Base-by-base conservation (phyloP, 106 monocot species). In the Platanthera zijinensis region DNA sequence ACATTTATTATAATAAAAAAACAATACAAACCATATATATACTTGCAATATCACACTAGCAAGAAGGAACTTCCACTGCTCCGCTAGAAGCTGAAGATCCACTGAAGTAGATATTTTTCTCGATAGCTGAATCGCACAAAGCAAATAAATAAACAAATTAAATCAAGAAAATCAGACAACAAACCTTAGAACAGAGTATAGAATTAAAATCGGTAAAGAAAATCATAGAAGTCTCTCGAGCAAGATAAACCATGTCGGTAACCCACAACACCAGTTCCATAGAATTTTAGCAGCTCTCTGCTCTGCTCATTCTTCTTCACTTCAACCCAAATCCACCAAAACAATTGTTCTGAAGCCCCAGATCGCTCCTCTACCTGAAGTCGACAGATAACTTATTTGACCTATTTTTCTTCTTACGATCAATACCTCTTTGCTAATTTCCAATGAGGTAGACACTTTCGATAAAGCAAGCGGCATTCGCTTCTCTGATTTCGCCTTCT, bases 41-140 rank as follows among this genome's bases (percentile, higher is more conserved):
- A 77, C 77, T 66, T 77, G 77, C 49, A 77, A 66, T 18, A 77
- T 48, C 50, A 77, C 13, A 46, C 64, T 64, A 19, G 49, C 46
- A 62, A 77, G 66, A 49, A 77, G 49, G 67, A 66, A 62, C 77
- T 77, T 77, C 77, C 77, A 77, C 47, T 77, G 67, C 50, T 77
- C 77, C 14, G 57, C 46, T 8, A 77, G 66, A 62, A 77, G 32
- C 32, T 77, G 57, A 59, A 57, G 7, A n/a, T 77, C 77, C 47
- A 77, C 48, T 1, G 63, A 77, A 6, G n/a, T 47, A 21, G 13
- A 47, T 51, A 77, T 45, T 25, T 50, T 77, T 50, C 66, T 77
- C 77, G 64, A 77, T 66, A 77, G 12, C 77, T 77, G 62, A 50
- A 77, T 48, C n/a, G 49, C 18, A 13, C 77, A 76, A 5, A 76